Conservation (phyloP, 2,329 filamentous ascomycete genomes). For the Chrysoporthe cubensis region DNA sequence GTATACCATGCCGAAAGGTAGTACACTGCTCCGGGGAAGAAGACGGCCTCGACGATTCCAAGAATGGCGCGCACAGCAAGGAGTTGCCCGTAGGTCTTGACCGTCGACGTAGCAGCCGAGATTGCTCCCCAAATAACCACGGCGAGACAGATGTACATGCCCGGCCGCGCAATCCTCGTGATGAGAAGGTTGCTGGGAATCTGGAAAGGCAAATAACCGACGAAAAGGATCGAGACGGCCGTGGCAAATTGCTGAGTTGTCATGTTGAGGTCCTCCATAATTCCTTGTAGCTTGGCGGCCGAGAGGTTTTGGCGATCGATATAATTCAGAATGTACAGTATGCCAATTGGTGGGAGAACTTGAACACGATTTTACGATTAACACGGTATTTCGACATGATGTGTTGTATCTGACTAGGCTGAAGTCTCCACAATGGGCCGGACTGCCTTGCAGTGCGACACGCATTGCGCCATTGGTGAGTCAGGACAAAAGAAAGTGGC, state of each 20-base stretch:
- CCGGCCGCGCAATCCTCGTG: conserved; percentile 32
- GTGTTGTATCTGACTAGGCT: background rate
- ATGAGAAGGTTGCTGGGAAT: conserved; percentile 38
- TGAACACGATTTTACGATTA: background rate
- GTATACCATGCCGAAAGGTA: conserved; percentile 48
- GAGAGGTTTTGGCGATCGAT: conserved; percentile 44
- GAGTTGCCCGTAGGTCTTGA: conserved; percentile 39
- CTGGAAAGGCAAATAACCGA: conserved; percentile 50
- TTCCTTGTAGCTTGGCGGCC: conserved; percentile 45
- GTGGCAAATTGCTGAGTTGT: conserved; percentile 42
- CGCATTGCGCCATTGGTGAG: background rate
- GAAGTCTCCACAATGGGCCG: background rate
- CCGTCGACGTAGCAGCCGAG: conserved; percentile 40
- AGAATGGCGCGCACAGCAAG: conserved; percentile 42
- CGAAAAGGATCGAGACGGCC: conserved; percentile 48
- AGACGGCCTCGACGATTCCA: conserved; percentile 41
- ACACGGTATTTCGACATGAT: background rate
- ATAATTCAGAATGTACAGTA: conserved; percentile 47
- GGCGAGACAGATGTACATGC: conserved; percentile 36
- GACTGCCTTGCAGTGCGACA: background rate
- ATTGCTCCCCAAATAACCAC: conserved; percentile 39
- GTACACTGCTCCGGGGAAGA: conserved; percentile 46
- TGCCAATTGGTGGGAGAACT: conserved; percentile 35
- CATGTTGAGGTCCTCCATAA: conserved; percentile 45
- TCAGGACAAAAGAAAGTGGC: background rate